These are phyloP conservation scores for Hygrocybe coccinea DNA, from an alignment of 768 basidiomycete genomes.

Conservation along the genomic window DNA sequence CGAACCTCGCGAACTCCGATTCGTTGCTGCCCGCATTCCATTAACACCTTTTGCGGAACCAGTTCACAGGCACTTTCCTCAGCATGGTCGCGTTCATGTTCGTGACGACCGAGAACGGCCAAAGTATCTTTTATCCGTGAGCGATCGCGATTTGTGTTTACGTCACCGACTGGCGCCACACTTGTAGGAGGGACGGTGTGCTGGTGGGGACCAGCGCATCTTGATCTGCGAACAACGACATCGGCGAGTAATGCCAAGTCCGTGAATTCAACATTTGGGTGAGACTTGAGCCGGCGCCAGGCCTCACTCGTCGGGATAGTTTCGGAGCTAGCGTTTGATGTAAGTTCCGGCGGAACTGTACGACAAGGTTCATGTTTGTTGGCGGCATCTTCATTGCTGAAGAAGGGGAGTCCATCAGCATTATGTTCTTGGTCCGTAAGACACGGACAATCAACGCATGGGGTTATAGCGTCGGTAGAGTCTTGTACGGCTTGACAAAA, in stretches of 20 bases:
- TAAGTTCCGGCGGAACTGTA: slow-evolving; percentile 20
- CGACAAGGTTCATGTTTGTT: background rate
- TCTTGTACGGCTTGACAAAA: slow-evolving; percentile 76
- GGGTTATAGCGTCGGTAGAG: slow-evolving; percentile 46
- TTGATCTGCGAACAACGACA: slow-evolving; percentile 79
- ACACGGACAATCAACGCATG: slow-evolving; percentile 56
- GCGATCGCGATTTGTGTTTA: too few relatives aligned
- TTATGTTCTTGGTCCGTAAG: slow-evolving; percentile 9
- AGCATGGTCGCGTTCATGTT: slow-evolving; percentile 36
- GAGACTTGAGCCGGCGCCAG: slow-evolving; percentile 79
- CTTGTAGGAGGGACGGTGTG: slow-evolving; percentile 19
- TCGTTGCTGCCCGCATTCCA: slow-evolving; percentile 56
- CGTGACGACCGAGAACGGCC: slow-evolving; percentile 34
- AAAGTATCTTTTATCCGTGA: background rate
- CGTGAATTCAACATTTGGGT: slow-evolving; percentile 83
- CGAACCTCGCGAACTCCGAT: slow-evolving; percentile 59
- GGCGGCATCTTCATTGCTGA: background rate
- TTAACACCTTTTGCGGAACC: slow-evolving; percentile 56
- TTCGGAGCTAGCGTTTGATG: slow-evolving; percentile 28
- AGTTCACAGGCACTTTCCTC: slow-evolving; percentile 45
- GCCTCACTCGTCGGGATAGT: slow-evolving; percentile 77
- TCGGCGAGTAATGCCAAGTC: slow-evolving; percentile 82
- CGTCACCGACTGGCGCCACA: background rate
- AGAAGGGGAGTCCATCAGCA: background rate
- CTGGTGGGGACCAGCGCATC: slow-evolving; percentile 66